phyloP scores from a whole-genome alignment of 768 basidiomycete genomes.

The Lactifluus subvellereus region DNA sequence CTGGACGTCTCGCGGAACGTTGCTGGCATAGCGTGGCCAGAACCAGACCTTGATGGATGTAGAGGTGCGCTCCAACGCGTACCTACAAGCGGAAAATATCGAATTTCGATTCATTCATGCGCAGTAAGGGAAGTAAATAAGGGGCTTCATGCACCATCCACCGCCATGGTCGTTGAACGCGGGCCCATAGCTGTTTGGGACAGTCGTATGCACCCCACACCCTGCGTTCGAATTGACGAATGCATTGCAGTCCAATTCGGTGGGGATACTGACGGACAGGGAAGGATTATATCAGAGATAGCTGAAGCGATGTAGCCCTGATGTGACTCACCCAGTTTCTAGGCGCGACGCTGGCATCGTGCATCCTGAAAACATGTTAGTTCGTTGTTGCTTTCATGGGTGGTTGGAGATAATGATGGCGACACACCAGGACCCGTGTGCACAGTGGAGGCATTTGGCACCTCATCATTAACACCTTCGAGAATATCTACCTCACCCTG shows the following conservation, averaged over 20 bases:
- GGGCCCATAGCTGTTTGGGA: constrained; percentile 48
- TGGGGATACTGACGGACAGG: constrained; percentile 28
- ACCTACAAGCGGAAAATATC: constrained; percentile 37
- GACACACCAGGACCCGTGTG: constrained; percentile 42
- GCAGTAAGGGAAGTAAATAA: neutral
- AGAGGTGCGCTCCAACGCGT: constrained; percentile 55
- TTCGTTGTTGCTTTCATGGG: neutral
- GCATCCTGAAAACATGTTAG: constrained; percentile 39
- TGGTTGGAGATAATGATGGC: neutral
- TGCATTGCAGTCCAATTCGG: constrained; percentile 44
- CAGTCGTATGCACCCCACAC: constrained; percentile 43
- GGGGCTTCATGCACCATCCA: constrained; percentile 43
- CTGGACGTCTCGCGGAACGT: constrained; percentile 44
- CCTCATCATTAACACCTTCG: constrained; percentile 54
- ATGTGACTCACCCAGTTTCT: constrained; percentile 41
- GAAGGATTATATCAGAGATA: neutral
- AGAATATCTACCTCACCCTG: constrained; percentile 50
- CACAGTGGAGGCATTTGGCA: constrained; percentile 47
- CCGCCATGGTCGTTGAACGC: constrained; percentile 54
- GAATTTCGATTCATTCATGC: neutral
- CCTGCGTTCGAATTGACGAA: constrained; percentile 46
- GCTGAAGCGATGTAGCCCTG: neutral
- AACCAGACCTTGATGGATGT: constrained; percentile 64
- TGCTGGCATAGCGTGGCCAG: constrained; percentile 48
- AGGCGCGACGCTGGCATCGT: constrained; percentile 44